Base-by-base conservation (phyloP, 176 grass and related monocot genomes). In the Triticum dicoccoides region DNA sequence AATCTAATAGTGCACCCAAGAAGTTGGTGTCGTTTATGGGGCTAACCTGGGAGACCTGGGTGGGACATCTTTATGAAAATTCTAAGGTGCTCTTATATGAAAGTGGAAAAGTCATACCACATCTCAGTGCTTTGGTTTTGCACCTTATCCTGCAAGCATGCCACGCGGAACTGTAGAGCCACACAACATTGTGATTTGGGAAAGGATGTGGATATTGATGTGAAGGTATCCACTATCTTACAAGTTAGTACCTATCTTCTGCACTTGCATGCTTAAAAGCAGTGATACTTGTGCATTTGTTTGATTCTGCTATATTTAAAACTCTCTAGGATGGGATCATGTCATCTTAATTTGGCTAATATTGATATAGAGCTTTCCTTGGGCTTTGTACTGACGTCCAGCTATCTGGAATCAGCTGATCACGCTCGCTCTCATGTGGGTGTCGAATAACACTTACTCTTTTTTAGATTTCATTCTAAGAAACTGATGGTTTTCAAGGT, bases 121-220 rank as follows among this genome's bases (percentile, higher is more conserved):
- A 79, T 56, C 61, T 85, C 74, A 94, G 92, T 98, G 91, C 61
- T 98, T 93, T 76, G 91, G 81, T 75, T 93, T 92, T 88, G 89
- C 88, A 23, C 86, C 91, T 77, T 93, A 89, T 85, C 85, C 88
- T 76, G 79, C 86, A 54, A 89, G 88, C 39, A 65, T 90, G 35
- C 89, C 83, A 80, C 83, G 81, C 24, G 72, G 83, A 56, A 86
- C 81, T 23, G 69, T 98, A 18, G 93, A 94, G 74, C 86, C 89
- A 77, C 86, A 90, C 62, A 89, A 37, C 80, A 91, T 91, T 81
- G 91, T 76, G 69, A 73, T 73, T 92, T 81, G 69, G 20, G 88
- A 88, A 69, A 89, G 83, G 39, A 90, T 95, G 63, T 83, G 88
- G 80, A 92, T 84, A 86, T 84, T 93, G 84, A 76, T 94, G 74